Percentiles rank a stretch among this genome's conserved stretches.
phyloP scores from a whole-genome alignment of 352 stramenopile species.

The Pythium aristosporum region DNA sequence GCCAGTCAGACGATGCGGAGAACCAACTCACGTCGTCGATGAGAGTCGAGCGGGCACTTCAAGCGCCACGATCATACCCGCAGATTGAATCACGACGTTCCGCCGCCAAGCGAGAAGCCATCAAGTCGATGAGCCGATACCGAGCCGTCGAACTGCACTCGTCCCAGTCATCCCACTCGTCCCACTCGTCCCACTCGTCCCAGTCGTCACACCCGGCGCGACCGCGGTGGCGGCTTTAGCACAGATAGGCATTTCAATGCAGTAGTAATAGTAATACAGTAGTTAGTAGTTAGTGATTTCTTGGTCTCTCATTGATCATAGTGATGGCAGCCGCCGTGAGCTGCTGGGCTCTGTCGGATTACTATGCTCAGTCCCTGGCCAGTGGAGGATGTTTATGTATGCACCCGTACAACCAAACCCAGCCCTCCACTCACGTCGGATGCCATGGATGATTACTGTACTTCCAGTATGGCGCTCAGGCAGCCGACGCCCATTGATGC shows the following conservation, averaged over 20 bases:
- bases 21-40: slow-evolving; percentile 5
- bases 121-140: neutral
- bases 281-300: too few relatives aligned
- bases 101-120: neutral
- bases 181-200: neutral
- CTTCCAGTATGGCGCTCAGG: neutral
- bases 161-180: neutral
- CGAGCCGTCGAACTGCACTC: neutral
- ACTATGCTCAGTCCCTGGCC: too few relatives aligned
- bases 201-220: neutral
- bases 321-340: too few relatives aligned
- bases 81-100: neutral
- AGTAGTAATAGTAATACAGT: too few relatives aligned
- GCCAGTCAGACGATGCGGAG: neutral
- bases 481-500: too few relatives aligned
- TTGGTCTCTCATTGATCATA: too few relatives aligned
- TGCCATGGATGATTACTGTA: neutral
- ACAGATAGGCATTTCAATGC: too few relatives aligned
- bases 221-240: slow-evolving; percentile 5
- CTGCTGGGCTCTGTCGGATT: too few relatives aligned
- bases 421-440: neutral
- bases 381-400: too few relatives aligned
- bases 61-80: neutral
- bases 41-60: neutral
- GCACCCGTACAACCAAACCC: too few relatives aligned